These are phyloP conservation scores for Plasmodium chabaudi DNA, from an alignment of 169 alveolate genomes.

Conservation along the genomic window DNA sequence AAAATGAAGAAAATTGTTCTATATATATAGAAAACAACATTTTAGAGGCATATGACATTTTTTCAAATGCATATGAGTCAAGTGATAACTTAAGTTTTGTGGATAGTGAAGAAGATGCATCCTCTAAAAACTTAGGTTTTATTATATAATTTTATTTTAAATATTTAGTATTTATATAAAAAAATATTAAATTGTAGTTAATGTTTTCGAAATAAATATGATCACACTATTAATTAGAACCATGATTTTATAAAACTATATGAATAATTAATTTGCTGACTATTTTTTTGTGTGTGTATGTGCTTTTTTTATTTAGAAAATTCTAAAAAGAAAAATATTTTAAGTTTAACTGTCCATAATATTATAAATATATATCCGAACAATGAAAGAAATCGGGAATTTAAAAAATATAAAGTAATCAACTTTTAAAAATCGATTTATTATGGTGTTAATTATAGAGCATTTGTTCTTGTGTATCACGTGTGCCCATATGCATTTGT, in stretches of 20 bases:
- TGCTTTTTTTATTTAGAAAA: slow-evolving; percentile 15
- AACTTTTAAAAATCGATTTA: neutral
- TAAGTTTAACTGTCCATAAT: slow-evolving; percentile 71
- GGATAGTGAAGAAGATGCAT: slow-evolving; percentile 70
- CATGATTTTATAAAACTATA: neutral
- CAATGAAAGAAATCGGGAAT: slow-evolving; percentile 75
- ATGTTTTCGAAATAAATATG: neutral
- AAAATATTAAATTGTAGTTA: neutral
- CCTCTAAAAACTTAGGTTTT: slow-evolving; percentile 73
- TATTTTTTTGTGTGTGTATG: slow-evolving; percentile 5
- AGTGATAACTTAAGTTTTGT: slow-evolving; percentile 71
- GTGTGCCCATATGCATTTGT: neutral
- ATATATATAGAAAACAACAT: slow-evolving; percentile 56
- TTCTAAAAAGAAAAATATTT: slow-evolving; percentile 38
- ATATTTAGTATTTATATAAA: neutral
- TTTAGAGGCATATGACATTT: slow-evolving; percentile 70
- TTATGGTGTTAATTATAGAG: neutral
- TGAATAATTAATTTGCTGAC: neutral
- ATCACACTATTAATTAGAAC: neutral
- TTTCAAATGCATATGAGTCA: slow-evolving; percentile 50
- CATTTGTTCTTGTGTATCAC: neutral
- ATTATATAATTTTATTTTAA: neutral
- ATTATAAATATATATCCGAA: slow-evolving; percentile 71
- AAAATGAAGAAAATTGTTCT: slow-evolving; percentile 25
- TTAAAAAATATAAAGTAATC: slow-evolving; percentile 68